Evolutionary conservation across 257 asterid genomes (phyloP).

Genomic region (Primulina tabacum): DNA sequence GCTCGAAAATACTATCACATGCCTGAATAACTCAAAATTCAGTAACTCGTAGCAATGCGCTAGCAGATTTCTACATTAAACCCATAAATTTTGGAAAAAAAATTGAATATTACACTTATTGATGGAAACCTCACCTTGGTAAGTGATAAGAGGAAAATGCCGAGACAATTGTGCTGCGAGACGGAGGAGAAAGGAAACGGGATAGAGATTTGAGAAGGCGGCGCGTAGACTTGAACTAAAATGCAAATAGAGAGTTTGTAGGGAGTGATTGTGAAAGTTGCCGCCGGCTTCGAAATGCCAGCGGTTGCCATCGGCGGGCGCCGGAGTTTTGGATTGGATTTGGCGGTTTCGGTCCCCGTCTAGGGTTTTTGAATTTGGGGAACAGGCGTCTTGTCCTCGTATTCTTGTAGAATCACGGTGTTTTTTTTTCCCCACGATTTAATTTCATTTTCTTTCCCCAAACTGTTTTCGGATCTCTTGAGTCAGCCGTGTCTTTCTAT

Average conservation of each 20-base stretch:
- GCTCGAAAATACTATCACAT: constrained; percentile 76
- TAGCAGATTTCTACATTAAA: not conserved
- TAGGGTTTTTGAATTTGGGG: constrained; percentile 40
- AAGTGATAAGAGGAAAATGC: constrained; percentile 62
- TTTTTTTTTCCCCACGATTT: too few species aligned
- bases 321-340: constrained; percentile 10
- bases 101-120: not conserved
- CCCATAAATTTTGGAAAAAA: not conserved
- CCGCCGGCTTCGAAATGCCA: constrained; percentile 48
- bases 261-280: constrained; percentile 67
- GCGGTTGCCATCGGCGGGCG: constrained; percentile 39
- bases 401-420: too few species aligned
- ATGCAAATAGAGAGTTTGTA: constrained; percentile 85
- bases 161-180: constrained; percentile 82
- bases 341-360: constrained; percentile 16
- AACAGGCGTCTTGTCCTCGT: too few species aligned
- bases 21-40: constrained; percentile 41
- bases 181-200: constrained; percentile 90
- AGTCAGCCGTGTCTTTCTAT: too few species aligned
- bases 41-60: not conserved
- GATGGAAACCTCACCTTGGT: constrained; percentile 51
- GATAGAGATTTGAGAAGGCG: constrained; percentile 64
- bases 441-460: too few species aligned
- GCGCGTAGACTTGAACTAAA: constrained; percentile 71
- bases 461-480: too few species aligned